phyloP scores from a whole-genome alignment of 306 rosid species.

The Abrus pulchellus region DNA sequence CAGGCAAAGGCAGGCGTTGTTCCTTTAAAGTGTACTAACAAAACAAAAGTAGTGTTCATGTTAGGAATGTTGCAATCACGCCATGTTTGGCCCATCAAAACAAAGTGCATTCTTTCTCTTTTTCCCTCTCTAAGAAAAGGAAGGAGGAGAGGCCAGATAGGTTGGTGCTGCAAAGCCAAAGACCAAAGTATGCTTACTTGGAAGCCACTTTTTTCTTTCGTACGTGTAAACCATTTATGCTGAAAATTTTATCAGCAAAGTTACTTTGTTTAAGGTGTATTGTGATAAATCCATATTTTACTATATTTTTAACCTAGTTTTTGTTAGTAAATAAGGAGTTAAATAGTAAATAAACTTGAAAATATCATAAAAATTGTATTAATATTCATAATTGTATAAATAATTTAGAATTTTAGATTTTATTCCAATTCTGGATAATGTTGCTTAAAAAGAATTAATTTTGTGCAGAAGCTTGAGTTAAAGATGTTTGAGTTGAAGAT shows the following conservation, averaged over 20 bases:
- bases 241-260: neutral
- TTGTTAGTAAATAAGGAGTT: no score
- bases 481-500: no score
- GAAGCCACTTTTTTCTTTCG: constrained; percentile 24
- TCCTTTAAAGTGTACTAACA: constrained; percentile 40
- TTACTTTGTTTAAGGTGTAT: neutral
- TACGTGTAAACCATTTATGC: constrained; percentile 15
- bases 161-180: constrained; percentile 25
- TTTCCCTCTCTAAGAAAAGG: constrained; percentile 8
- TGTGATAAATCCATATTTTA: neutral
- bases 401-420: no score
- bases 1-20: constrained; percentile 4
- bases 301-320: no score
- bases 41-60: constrained; percentile 40
- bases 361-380: no score
- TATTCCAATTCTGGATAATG: no score
- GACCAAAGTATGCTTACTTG: constrained; percentile 29
- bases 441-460: no score
- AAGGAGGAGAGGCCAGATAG: neutral
- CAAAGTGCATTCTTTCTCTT: constrained; percentile 9
- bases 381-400: no score
- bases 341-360: no score
- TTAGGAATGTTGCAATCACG: constrained; percentile 54
- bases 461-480: no score
- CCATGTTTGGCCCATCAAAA: constrained; percentile 39